Base-by-base conservation (phyloP, 129 eudicot species). In the Rutidosis leptorrhynchoides region DNA sequence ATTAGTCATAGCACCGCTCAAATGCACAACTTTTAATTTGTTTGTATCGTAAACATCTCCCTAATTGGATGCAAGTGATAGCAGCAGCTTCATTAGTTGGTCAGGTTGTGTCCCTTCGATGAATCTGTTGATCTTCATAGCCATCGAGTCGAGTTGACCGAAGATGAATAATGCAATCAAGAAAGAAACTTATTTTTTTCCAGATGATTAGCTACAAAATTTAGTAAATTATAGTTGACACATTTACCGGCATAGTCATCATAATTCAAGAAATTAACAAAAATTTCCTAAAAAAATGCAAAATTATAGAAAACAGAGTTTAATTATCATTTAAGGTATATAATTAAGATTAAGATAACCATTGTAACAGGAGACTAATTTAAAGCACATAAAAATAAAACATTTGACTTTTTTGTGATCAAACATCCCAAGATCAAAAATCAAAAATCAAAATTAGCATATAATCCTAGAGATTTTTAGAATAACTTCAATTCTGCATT, bases 1-100 rank as follows among this genome's bases (percentile, higher is more conserved):
- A 74, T 90, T 90, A 27, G 95, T 90, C 93, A 87, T 84, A 1
- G 93, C 97, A 8, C 97, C 97, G 51, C 70, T 90, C 32, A 90
- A 45, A 55, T 79, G 89, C 16, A 64, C 69, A 23, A 87, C 88
- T 69, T 84, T 77, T 49, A 90, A 15, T 19, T 53, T 25, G 52
- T 32, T 64, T 23, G 72, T 33, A 52, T 90, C 85, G 15, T 78
- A 55, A 58, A 56, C 75, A 77, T 92, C 97, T 10, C 85, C 95
- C 97, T 89, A 90, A 17, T 74, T 73, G 4, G 79, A 71, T 53
- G 93, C 85, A 22, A 90, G 58, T 10, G 83, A 61, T 7, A 69
- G 10, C 20, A 90, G 62, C 5, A 79, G 24, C 33, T 81, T 83
- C 59, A 73, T 25, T 72, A 87, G 29, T 26, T 77, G 88, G 46